Evolutionary conservation across 2,329 filamentous ascomycete species (phyloP), one percentile per base, ranked within the genome.

Genomic region (Phaeoacremonium minimum): DNA sequence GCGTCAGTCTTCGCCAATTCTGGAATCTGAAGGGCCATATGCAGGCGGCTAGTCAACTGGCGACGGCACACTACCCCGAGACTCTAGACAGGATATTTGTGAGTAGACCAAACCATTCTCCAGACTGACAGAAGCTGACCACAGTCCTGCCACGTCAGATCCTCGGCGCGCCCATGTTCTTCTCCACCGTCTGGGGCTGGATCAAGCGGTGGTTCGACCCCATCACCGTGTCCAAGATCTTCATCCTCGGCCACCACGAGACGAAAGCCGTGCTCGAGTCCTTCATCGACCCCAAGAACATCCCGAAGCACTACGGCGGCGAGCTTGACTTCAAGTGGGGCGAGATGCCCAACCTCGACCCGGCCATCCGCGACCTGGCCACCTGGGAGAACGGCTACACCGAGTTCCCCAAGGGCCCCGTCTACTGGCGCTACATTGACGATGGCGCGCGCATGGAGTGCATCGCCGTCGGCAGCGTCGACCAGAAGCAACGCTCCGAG

Each of bases 151-250:
- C 9, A 26, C 22, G n/a, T 4, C 43, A 80, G 74, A 85, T 97
- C 52, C 88, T 96, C 45, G 90, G 90, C 43, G 91, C 91, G 1
- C 91, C 91, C 7, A 67, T 76, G 31, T 95, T 95, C 73, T 95
- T 95, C 69, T 85, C 85, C 33, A 95, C 88, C 4, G 87, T 95
- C 42, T 91, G 90, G 90, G 81, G 86, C 47, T 95, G 89, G 88
- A 77, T 95, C 64, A 95, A 95, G 72, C 83, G 85, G 53, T 95
- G 90, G 89, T 95, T 95, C 54, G 85, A 90, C 64, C 90, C 90
- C 6, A 88, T 89, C 44, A 96, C 91, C 20, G 87, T 89, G 4
- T 93, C 87, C 52, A 97, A 97, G 68, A 96, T 97, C 58, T 95
- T 95, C 60, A 93, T 97, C 50, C 77, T 97, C 37, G 73, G 73